A percentile compares a stretch with the other conserved stretches of the same genome.
Conservation (phyloP, 257 asterid genomes). For the Fraxinus excelsior region DNA sequence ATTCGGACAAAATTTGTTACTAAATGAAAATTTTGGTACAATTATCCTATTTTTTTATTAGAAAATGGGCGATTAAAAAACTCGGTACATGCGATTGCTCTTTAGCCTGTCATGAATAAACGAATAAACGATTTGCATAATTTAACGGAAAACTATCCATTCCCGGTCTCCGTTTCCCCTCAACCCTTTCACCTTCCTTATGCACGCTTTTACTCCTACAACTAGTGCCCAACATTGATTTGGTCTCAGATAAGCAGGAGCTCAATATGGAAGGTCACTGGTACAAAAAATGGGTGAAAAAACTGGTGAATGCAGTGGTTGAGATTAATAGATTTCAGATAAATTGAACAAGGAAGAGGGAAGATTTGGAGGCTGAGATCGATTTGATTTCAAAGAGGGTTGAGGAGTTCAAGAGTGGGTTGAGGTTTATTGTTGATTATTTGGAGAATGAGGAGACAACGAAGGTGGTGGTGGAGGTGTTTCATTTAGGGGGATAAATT, state of each 20-base stretch:
- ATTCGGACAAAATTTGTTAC: too few species aligned
- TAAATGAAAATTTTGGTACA: too few species aligned
- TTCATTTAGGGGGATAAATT: constrained; percentile 42
- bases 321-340: constrained; percentile 27
- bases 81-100: too few species aligned
- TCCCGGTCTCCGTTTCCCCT: constrained; percentile 1
- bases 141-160: too few species aligned
- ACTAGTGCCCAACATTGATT: constrained; percentile 33
- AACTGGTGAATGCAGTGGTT: constrained; percentile 28
- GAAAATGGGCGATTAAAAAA: too few species aligned
- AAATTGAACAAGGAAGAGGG: constrained; percentile 25
- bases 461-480: constrained; percentile 29
- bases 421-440: constrained; percentile 45
- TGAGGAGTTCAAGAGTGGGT: constrained; percentile 58
- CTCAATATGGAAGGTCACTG: constrained; percentile 44
- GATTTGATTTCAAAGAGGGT: constrained; percentile 55
- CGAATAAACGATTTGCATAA: too few species aligned
- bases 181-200: too few species aligned
- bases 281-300: constrained; percentile 51
- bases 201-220: constrained; percentile 39
- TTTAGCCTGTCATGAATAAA: too few species aligned
- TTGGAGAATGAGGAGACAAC: constrained; percentile 43
- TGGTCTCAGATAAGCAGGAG: constrained; percentile 69
- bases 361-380: constrained; percentile 50
- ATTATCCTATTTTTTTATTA: too few species aligned